These are phyloP conservation scores for Tolypocladium inflatum DNA, from an alignment of 2,329 filamentous ascomycete genomes.

Conservation along the genomic window DNA sequence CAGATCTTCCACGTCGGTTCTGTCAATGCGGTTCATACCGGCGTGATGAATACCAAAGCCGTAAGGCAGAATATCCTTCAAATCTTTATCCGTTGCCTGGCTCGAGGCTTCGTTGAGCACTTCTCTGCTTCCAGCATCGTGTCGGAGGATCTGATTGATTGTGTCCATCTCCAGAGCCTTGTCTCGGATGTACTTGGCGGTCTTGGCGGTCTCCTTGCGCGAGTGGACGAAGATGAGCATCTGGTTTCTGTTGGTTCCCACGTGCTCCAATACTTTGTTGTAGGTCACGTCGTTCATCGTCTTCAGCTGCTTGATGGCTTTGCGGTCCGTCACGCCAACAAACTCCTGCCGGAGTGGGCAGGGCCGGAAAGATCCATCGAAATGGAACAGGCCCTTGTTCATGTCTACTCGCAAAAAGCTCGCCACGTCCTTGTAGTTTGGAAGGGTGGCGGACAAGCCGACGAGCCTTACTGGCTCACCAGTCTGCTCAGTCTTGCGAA, in stretches of 20 bases:
- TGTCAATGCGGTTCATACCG: constrained; percentile 91
- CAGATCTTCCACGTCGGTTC: constrained; percentile 88
- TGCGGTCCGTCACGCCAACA: constrained; percentile 93
- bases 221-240: constrained; percentile 99
- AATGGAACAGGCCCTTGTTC: constrained; percentile 84
- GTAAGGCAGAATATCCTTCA: constrained; percentile 92
- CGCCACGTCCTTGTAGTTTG: constrained; percentile 93
- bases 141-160: constrained; percentile 88
- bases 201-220: constrained; percentile 95
- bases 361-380: constrained; percentile 86
- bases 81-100: constrained; percentile 70
- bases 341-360: constrained; percentile 96
- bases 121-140: constrained; percentile 84
- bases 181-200: constrained; percentile 89
- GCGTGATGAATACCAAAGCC: constrained; percentile 98
- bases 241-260: constrained; percentile 85
- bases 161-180: constrained; percentile 96
- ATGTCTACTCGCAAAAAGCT: constrained; percentile 88
- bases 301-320: constrained; percentile 97
- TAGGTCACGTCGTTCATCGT: constrained; percentile 99
- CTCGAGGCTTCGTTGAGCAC: constrained; percentile 79
- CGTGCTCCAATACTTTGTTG: constrained; percentile 92
- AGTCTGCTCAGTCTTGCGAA: constrained; percentile 87
- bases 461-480: constrained; percentile 87
- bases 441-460: constrained; percentile 87